phyloP scores from a whole-genome alignment of 2,329 filamentous ascomycete genomes.

The Talaromyces piceae region DNA sequence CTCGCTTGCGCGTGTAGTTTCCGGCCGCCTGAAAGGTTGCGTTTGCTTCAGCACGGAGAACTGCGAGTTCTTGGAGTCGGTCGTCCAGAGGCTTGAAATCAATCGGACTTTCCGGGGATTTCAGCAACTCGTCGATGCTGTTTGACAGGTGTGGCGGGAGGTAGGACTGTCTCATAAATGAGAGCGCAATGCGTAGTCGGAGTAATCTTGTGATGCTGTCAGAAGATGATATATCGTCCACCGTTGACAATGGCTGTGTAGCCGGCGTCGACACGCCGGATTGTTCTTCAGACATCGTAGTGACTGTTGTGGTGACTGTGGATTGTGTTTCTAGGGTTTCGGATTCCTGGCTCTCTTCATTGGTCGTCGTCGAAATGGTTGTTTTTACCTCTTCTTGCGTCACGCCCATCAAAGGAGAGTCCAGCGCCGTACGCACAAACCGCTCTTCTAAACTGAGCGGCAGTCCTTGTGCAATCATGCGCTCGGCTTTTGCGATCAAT shows the following conservation, averaged over 20 bases:
- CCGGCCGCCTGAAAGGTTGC: slow-evolving; percentile 52
- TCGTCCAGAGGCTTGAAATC: slow-evolving; percentile 65
- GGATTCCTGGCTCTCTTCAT: slow-evolving; percentile 21
- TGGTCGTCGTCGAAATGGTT: slow-evolving; percentile 12
- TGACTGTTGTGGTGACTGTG: slow-evolving; percentile 23
- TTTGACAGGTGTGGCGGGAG: slow-evolving; percentile 32
- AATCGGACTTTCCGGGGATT: slow-evolving; percentile 35
- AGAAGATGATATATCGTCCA: slow-evolving; percentile 21
- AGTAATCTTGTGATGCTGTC: slow-evolving; percentile 37
- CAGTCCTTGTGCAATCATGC: slow-evolving; percentile 57
- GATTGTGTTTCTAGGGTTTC: slow-evolving; percentile 25
- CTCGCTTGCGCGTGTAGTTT: slow-evolving; percentile 39
- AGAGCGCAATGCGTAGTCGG: slow-evolving; percentile 42
- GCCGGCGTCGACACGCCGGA: slow-evolving; percentile 29
- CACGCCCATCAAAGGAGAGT: slow-evolving; percentile 65
- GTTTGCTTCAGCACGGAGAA: slow-evolving; percentile 63
- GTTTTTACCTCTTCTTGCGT: slow-evolving; percentile 46
- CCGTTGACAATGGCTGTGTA: slow-evolving; percentile 28
- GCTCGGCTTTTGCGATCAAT: slow-evolving; percentile 63
- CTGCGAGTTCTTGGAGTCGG: slow-evolving; percentile 60
- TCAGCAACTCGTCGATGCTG: slow-evolving; percentile 32
- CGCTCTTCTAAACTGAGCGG: slow-evolving; percentile 78
- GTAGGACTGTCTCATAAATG: slow-evolving; percentile 46
- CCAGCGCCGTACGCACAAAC: slow-evolving; percentile 68
- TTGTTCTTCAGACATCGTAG: slow-evolving; percentile 21